Conservation (phyloP, 2,329 filamentous ascomycete species). For the Colletotrichum australisinense region DNA sequence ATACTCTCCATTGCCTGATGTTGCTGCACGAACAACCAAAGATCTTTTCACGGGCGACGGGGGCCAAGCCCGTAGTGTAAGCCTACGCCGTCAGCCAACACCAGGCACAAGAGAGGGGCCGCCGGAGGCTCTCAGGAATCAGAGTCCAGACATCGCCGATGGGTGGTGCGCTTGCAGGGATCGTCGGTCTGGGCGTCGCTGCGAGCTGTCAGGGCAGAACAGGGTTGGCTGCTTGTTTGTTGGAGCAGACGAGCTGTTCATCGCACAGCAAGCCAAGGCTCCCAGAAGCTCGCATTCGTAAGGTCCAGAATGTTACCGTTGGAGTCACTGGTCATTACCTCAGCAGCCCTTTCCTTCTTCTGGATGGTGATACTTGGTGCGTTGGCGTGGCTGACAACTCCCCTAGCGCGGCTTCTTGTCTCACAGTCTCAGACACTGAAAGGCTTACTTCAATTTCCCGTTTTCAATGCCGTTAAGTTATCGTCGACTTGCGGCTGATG, state of each 20-base stretch:
- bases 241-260: constrained; percentile 11
- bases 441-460: neutral
- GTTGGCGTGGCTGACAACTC: neutral
- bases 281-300: neutral
- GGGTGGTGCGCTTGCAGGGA: neutral
- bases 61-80: neutral
- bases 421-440: neutral
- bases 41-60: neutral
- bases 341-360: neutral
- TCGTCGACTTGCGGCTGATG: neutral
- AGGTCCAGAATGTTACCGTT: neutral
- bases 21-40: neutral
- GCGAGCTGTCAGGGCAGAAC: constrained; percentile 15
- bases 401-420: neutral
- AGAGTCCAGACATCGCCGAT: neutral
- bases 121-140: neutral
- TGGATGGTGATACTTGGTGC: neutral
- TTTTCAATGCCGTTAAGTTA: neutral
- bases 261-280: neutral
- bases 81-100: neutral
- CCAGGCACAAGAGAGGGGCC: neutral
- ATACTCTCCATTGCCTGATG: neutral
- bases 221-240: constrained; percentile 28
- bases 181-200: neutral
- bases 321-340: neutral